These are phyloP conservation scores for Cladosporium sp. DNA, from an alignment of 2,329 filamentous ascomycete species.

Conservation along the genomic window DNA sequence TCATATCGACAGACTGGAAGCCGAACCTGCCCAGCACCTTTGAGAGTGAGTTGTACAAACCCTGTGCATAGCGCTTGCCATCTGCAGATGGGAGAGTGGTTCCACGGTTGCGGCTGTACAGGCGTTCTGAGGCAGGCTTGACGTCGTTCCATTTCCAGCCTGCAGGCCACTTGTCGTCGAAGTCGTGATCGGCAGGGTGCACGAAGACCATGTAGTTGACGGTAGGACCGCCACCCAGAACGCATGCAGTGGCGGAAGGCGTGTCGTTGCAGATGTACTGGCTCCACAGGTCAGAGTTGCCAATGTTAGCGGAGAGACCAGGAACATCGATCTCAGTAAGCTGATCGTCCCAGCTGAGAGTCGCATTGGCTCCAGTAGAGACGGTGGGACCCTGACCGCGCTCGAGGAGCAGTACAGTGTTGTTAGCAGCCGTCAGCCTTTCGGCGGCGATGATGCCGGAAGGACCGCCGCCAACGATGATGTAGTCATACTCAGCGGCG, in stretches of 20 bases:
- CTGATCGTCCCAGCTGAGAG: constrained; percentile 59
- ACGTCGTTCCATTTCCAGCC: constrained; percentile 68
- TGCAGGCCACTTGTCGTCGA: constrained; percentile 66
- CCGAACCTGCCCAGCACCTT: constrained; percentile 56
- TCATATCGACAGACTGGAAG: constrained; percentile 61
- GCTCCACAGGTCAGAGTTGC: not conserved
- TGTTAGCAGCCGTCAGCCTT: constrained; percentile 59
- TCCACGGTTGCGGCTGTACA: constrained; percentile 66
- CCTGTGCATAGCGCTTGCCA: constrained; percentile 60
- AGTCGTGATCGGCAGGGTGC: constrained; percentile 65
- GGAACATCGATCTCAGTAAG: constrained; percentile 69
- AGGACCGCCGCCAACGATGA: constrained; percentile 59
- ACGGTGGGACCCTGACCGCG: constrained; percentile 54
- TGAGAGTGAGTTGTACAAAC: constrained; percentile 61
- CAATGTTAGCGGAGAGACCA: constrained; percentile 42
- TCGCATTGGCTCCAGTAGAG: constrained; percentile 58
- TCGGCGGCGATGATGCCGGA: constrained; percentile 58
- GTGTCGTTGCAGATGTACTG: constrained; percentile 63
- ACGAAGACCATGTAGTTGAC: constrained; percentile 64
- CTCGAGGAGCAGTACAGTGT: constrained; percentile 59
- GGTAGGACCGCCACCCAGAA: constrained; percentile 63
- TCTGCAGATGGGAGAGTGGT: constrained; percentile 64
- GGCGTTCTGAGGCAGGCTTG: constrained; percentile 53
- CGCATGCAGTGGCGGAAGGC: constrained; percentile 67
- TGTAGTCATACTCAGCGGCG: constrained; percentile 47